Base-by-base conservation (phyloP, 345 rosid species). In the Hypericum perforatum region DNA sequence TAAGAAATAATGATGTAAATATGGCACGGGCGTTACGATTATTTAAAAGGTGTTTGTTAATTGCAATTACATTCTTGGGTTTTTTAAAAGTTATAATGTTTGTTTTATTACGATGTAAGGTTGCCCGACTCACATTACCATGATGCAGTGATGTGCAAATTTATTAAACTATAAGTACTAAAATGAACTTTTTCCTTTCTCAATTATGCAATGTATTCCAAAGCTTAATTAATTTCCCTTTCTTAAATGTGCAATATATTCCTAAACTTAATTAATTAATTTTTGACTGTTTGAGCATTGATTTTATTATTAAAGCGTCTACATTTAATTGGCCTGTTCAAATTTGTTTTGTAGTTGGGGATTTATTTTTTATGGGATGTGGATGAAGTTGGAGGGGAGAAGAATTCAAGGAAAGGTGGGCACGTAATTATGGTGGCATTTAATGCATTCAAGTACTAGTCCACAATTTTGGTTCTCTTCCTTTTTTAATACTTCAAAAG, bases 341-440 rank as follows among this genome's bases (percentile, higher is more conserved):
- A 53, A 22, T 59, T 11, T 59, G 0, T 47, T 56, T 16, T 41
- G n/a, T 22, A 11, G 41, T 54, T 59, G 60, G 42, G 38, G 14
- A 41, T 10, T 6, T 50, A 45, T 8, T 40, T 37, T 53, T 65
- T 36, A 53, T 54, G 57, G 64, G 38, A 54, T 38, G 51, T 39
- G 60, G 55, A 53, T 53, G 60, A 54, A 65, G 64, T 37, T 53
- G 16, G 32, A 22, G 32, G 56, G 56, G 56, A 49, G 53, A 57
- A 43, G 57, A 42, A 55, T 48, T 49, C 58, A 49, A 59, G 56
- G 22, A 54, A 59, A 5, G 58, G 60, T 7, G 43, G 63, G 64
- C 42, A 50, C 12, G 50, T 1, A 65, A 37, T 56, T 59, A 37
- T 60, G 64, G 8, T 6, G 6, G 54, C 64, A 48, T 59, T 65